These are phyloP conservation scores for Lipomyces mesembrius DNA, from an alignment of 805 yeast genomes.

Conservation along the genomic window DNA sequence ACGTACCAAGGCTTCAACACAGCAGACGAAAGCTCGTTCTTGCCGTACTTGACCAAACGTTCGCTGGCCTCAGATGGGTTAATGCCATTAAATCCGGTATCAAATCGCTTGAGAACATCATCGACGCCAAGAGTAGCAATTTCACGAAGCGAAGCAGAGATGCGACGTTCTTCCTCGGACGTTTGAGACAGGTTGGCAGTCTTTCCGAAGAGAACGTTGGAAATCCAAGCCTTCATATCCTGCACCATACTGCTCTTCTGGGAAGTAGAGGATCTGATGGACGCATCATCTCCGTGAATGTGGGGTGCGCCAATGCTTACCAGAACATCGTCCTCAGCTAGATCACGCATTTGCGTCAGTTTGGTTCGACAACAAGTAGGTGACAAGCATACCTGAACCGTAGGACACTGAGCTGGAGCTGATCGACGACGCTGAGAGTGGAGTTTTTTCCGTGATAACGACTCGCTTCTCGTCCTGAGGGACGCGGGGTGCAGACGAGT, in stretches of 20 bases:
- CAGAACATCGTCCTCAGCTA: constrained; percentile 23
- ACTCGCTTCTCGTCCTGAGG: constrained; percentile 34
- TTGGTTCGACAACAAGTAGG: neutral
- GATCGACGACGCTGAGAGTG: constrained; percentile 16
- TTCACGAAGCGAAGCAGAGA: constrained; percentile 29
- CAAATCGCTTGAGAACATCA: constrained; percentile 29
- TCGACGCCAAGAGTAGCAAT: constrained; percentile 25
- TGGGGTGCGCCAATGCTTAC: constrained; percentile 29
- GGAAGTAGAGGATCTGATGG: constrained; percentile 23
- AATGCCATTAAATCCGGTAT: constrained; percentile 28
- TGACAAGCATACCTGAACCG: constrained; percentile 20
- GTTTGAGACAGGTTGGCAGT: constrained; percentile 33
- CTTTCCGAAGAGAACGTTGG: constrained; percentile 34
- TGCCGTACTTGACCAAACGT: constrained; percentile 28
- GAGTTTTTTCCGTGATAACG: constrained; percentile 25
- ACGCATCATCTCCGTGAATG: constrained; percentile 19
- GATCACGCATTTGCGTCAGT: neutral
- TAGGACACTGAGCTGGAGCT: constrained; percentile 9
- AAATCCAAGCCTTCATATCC: constrained; percentile 27
- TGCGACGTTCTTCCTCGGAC: constrained; percentile 34
- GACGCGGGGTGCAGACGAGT: constrained; percentile 4
- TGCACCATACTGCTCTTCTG: constrained; percentile 7
- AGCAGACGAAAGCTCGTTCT: constrained; percentile 33
- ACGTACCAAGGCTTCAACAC: constrained; percentile 34
- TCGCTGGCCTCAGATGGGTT: constrained; percentile 25